These are phyloP conservation scores for Echinochloa phyllopogon DNA, from an alignment of 176 grass and related monocot species.

Conservation along the genomic window DNA sequence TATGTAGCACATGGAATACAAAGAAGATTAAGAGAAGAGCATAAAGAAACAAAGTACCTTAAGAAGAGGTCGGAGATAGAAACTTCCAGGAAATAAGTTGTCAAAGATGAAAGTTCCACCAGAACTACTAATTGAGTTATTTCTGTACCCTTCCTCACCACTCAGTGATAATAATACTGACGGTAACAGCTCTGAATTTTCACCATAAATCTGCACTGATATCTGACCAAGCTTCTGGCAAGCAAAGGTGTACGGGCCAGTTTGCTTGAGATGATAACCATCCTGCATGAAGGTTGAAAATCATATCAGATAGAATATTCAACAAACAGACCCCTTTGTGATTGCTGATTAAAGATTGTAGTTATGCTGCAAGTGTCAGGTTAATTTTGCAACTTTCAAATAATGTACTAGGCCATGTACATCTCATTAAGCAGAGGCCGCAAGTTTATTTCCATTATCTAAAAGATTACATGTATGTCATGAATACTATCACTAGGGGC, in stretches of 20 bases:
- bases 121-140: conserved; percentile 83
- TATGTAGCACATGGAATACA: neutral
- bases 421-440: neutral
- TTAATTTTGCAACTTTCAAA: neutral
- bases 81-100: conserved; percentile 93
- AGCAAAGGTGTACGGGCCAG: conserved; percentile 65
- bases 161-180: conserved; percentile 92
- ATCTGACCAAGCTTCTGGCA: conserved; percentile 96
- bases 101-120: conserved; percentile 84
- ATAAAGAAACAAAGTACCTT: conserved; percentile 54
- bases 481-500: neutral
- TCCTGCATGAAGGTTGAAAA: conserved; percentile 51
- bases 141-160: conserved; percentile 95
- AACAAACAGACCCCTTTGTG: conserved; percentile 32
- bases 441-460: neutral
- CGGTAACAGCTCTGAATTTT: conserved; percentile 66
- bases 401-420: neutral
- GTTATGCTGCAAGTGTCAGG: neutral
- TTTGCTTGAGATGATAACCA: conserved; percentile 85
- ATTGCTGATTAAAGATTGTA: conserved; percentile 9
- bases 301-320: conserved; percentile 41
- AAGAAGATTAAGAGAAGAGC: neutral
- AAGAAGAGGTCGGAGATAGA: conserved; percentile 89
- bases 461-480: conserved; percentile 9
- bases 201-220: conserved; percentile 57